phyloP scores from a whole-genome alignment of 345 rosid species.

The Citrus maxima region DNA sequence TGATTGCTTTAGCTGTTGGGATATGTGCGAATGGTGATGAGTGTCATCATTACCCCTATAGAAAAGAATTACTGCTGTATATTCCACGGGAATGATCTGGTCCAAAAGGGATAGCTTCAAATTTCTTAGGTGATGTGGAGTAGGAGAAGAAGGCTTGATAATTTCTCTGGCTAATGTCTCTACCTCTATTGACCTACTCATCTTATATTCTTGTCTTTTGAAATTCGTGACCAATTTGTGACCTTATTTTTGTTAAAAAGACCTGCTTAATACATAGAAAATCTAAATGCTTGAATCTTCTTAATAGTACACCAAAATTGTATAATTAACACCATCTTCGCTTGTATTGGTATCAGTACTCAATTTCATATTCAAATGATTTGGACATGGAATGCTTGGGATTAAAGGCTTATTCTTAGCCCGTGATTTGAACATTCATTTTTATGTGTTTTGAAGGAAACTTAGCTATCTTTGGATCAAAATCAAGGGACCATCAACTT shows the following conservation, averaged over 20 bases:
- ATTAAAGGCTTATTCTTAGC: neutral
- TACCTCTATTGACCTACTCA: neutral
- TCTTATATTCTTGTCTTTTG: neutral
- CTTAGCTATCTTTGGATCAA: neutral
- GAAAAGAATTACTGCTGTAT: slow-evolving; percentile 18
- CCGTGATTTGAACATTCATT: neutral
- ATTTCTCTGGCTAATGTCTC: neutral
- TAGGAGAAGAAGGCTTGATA: slow-evolving; percentile 31
- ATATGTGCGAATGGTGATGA: neutral
- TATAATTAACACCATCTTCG: neutral
- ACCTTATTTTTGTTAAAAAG: neutral
- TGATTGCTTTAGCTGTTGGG: neutral
- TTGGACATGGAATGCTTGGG: too few species aligned
- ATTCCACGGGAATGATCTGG: slow-evolving; percentile 24
- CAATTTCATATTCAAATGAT: too few species aligned
- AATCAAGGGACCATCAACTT: neutral
- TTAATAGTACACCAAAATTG: neutral
- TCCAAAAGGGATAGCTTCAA: slow-evolving; percentile 24
- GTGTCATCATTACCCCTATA: neutral
- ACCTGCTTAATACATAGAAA: neutral
- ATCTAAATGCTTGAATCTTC: neutral
- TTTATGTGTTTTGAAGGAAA: neutral
- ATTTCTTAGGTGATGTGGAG: slow-evolving; percentile 4
- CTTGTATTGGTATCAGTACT: neutral
- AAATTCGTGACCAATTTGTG: neutral